Base-by-base conservation (phyloP, 352 stramenopile species). In the Pythium coloratum region DNA sequence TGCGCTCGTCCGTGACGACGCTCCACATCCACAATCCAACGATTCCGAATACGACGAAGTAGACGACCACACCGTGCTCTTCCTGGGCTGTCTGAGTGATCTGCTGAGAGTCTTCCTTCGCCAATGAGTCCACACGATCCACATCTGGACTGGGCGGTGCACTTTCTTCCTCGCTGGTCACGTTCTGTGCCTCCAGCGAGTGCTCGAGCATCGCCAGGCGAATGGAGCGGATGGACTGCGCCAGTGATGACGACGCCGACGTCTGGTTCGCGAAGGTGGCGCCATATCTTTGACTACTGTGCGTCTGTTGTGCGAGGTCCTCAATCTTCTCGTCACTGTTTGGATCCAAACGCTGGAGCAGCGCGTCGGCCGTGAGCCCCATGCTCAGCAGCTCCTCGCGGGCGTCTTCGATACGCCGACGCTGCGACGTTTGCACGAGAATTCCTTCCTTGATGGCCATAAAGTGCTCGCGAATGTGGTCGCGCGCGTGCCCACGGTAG, bases 391-490 rank as follows among this genome's bases (percentile, higher is more conserved):
- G 47, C 44, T 69, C 62, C 8, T 55, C 30, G 0, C 60, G 54
- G 12, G 61, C 67, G 20, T 66, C 69, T n/a, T 76, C 64, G 40
- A 76, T 68, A 18, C 59, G 63, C 16, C 69, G 63, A 14, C 60
- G 44, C 40, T 76, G 64, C 32, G 69, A 76, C 1, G 56, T 66
- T 20, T 76, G 69, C 4, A 71, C 32, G 38, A 76, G 33, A 18
- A 76, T 76, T 2, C 55, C 69, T 58, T 76, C 69, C 53, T 71
- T 71, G n/a, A 76, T 69, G 18, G 55, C 58, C 59, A 71, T 69
- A 9, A 59, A 59, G 18, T 69, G 59, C 40, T 71, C 47, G n/a
- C 42, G 46, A 2, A 76, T 46, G 2, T 57, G 54, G 9, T 71
- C 64, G 36, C 49, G 58, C n/a, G 69, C 69, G 28, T 69, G 64